phyloP scores from a whole-genome alignment of 345 rosid species.

The Citrus hindsii region DNA sequence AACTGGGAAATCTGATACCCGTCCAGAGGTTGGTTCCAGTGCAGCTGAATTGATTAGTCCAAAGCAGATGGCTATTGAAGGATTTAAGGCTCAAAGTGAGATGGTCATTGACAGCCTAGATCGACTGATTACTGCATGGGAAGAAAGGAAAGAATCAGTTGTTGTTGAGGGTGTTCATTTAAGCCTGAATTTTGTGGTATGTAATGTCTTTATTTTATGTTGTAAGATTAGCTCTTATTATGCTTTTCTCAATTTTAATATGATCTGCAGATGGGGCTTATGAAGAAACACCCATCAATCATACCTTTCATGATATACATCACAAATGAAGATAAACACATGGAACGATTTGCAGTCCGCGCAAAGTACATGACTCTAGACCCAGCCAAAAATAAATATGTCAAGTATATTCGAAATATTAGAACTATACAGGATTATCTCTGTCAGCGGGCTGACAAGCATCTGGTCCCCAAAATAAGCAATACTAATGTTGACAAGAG shows the following conservation, averaged over 20 bases:
- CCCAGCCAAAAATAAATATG: conserved; percentile 94
- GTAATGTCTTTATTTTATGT: conserved; percentile 13
- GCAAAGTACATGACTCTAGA: conserved; percentile 99
- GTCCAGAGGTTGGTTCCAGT: conserved; percentile 33
- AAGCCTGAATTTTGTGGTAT: conserved; percentile 98
- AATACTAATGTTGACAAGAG: conserved; percentile 97
- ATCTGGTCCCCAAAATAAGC: conserved; percentile 93
- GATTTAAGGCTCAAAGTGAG: conserved; percentile 97
- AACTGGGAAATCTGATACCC: conserved; percentile 41
- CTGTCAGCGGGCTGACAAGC: conserved; percentile 94
- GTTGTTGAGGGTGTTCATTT: conserved; percentile 98
- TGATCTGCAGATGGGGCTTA: conserved; percentile 86
- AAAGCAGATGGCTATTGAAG: conserved; percentile 96
- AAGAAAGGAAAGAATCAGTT: conserved; percentile 94
- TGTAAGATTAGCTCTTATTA: conserved; percentile 6
- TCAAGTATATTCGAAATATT: conserved; percentile 87
- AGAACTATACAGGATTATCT: conserved; percentile 95
- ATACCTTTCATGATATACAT: conserved; percentile 97
- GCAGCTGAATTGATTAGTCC: conserved; percentile 51
- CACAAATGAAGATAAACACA: conserved; percentile 90
- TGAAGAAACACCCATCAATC: conserved; percentile 98
- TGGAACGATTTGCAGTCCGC: conserved; percentile 97
- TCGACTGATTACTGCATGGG: conserved; percentile 95
- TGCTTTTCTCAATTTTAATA: neutral
- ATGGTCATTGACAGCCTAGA: conserved; percentile 99